These are phyloP conservation scores for Colletotrichum tropicale DNA, from an alignment of 2,329 filamentous ascomycete genomes.

Conservation along the genomic window DNA sequence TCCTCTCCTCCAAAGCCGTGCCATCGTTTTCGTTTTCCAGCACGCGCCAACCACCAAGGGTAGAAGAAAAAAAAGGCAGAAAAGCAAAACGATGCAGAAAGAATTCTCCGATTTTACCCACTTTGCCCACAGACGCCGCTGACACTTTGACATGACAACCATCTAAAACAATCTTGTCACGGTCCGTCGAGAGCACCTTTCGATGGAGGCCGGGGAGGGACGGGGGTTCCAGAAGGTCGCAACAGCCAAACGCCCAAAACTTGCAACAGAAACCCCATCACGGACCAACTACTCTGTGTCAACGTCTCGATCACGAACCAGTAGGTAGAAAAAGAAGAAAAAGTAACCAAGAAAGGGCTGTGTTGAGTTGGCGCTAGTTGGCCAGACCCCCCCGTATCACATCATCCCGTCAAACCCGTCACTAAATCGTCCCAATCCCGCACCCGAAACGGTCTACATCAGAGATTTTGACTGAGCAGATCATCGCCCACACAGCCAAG, in stretches of 20 bases:
- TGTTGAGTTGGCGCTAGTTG: background rate
- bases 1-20: background rate
- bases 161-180: background rate
- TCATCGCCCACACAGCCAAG: background rate
- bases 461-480: background rate
- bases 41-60: background rate
- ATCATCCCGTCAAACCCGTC: background rate
- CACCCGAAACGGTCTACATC: constrained; percentile 14
- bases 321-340: background rate
- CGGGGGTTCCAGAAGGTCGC: background rate
- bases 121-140: background rate
- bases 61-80: background rate
- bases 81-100: background rate
- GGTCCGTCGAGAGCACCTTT: background rate
- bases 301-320: background rate
- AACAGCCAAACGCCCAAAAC: background rate
- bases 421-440: background rate
- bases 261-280: background rate
- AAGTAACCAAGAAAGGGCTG: constrained; percentile 1
- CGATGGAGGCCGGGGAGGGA: background rate
- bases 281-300: background rate
- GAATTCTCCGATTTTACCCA: background rate
- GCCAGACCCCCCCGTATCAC: background rate
- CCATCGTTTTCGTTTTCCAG: background rate
- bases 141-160: background rate